Evolutionary conservation across 371 early-diverging fungal species (phyloP), one percentile per base, ranked within the genome.

Genomic region (Mucor sp.): DNA sequence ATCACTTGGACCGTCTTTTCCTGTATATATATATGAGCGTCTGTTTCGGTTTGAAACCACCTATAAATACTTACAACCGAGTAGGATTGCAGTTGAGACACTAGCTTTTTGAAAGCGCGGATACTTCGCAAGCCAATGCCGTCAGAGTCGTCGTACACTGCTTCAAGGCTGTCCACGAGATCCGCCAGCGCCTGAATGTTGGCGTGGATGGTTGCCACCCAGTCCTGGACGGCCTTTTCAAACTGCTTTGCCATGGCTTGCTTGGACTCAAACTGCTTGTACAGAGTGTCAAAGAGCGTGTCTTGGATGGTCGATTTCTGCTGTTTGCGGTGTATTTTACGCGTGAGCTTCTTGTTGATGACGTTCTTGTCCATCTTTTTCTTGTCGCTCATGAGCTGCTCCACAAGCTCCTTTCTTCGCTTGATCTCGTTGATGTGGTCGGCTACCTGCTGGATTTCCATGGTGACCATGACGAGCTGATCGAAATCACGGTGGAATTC

Each of bases 381-480:
- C 70, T 91, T 90, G n/a, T 86, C 87, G 15, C 89, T 87, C 7
- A 93, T 90, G 62, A 93, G 87, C 64, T 89, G 88, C 37, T 93
- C 93, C 1, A 93, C 92, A 23, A 92, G 84, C 74, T 95, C 95
- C 67, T 93, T 93, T 55, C 94, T 81, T 65, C 88, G 80, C 79
- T 95, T 95, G 56, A 90, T 87, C 63, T 93, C 91, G 75, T 95
- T 95, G 65, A 93, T 93, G 33, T 86, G 86, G 60, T 92, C 93
- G 1, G 94, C 95, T 8, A 93, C 83, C n/a, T 75, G 74, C 66
- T 87, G 86, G 3, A 90, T 84, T 33, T 75, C 86, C 5, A 68
- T 69, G 3, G 79, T 74, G 1, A 85, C 87, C 12, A 78, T 66
- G 28, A 73, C 62, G 3, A 92, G 71, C 8, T 86, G 69, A 33